phyloP scores from a whole-genome alignment of 352 stramenopile genomes.

The Globisporangium rhizosaccharum region DNA sequence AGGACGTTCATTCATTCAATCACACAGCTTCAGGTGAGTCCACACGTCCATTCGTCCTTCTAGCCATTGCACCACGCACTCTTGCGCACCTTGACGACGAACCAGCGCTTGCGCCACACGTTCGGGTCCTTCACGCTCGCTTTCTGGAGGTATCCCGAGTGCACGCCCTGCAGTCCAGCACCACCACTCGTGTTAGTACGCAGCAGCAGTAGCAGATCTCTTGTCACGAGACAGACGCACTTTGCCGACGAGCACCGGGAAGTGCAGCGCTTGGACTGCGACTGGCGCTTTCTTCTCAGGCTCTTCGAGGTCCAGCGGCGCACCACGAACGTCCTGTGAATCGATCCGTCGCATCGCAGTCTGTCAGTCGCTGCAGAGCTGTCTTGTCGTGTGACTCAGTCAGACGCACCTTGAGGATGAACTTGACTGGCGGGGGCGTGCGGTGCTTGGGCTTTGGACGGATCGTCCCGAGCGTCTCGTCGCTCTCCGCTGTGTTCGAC shows the following conservation, averaged over 20 bases:
- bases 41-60: neutral
- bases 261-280: slow-evolving; percentile 45
- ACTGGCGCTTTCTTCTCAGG: slow-evolving; percentile 22
- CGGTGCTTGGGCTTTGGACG: slow-evolving; percentile 59
- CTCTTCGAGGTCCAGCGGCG: slow-evolving; percentile 64
- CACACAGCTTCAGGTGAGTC: neutral
- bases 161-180: slow-evolving; percentile 38
- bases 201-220: neutral
- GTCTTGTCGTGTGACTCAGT: neutral
- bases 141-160: slow-evolving; percentile 79
- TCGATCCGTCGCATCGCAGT: neutral
- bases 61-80: neutral
- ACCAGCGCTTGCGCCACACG: slow-evolving; percentile 82
- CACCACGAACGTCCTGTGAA: slow-evolving; percentile 55
- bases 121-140: slow-evolving; percentile 71
- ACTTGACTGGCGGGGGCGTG: slow-evolving; percentile 61
- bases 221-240: slow-evolving; percentile 17
- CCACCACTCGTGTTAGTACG: too few relatives aligned
- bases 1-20: neutral
- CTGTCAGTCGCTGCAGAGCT: neutral
- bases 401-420: slow-evolving; percentile 65
- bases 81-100: slow-evolving; percentile 65
- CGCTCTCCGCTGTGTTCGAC: slow-evolving; percentile 31
- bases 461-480: slow-evolving; percentile 41
- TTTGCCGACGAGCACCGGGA: slow-evolving; percentile 69